These are phyloP conservation scores for Saprolegnia parasitica DNA, from an alignment of 352 stramenopile genomes.

Conservation along the genomic window DNA sequence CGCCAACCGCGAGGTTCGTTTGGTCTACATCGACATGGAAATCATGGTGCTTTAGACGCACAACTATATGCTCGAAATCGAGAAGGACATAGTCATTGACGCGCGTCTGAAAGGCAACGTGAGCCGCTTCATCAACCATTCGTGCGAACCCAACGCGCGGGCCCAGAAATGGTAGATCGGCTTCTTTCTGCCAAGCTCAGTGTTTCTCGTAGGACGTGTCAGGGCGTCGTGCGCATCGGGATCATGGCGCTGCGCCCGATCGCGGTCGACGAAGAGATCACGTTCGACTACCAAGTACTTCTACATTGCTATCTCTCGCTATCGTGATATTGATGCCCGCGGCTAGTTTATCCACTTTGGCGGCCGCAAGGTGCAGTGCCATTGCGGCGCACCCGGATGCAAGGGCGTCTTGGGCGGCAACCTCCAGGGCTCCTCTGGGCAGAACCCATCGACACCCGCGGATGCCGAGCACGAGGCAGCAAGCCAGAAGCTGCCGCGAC, in stretches of 20 bases:
- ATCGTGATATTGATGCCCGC: not conserved
- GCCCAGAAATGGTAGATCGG: conserved; percentile 86
- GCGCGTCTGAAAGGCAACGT: conserved; percentile 88
- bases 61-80: conserved; percentile 86
- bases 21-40: not conserved
- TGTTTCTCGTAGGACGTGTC: conserved; percentile 5
- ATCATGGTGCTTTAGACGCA: conserved; percentile 41
- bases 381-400: conserved; percentile 66
- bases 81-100: conserved; percentile 82
- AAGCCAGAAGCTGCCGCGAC: conserved; percentile 46
- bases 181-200: not conserved
- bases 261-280: conserved; percentile 59
- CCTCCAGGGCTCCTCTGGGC: not conserved
- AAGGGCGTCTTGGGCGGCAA: conserved; percentile 38
- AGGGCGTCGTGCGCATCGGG: conserved; percentile 62
- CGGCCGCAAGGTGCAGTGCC: conserved; percentile 57
- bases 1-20: not conserved
- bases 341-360: conserved; percentile 51
- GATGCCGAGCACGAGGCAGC: not conserved
- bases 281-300: conserved; percentile 78
- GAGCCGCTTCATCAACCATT: conserved; percentile 95
- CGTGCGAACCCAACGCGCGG: conserved; percentile 91
- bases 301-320: conserved; percentile 23
- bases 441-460: not conserved
- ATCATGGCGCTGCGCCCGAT: conserved; percentile 73